Conservation (phyloP, 2,329 filamentous ascomycete genomes). For the Eutypella sp. region DNA sequence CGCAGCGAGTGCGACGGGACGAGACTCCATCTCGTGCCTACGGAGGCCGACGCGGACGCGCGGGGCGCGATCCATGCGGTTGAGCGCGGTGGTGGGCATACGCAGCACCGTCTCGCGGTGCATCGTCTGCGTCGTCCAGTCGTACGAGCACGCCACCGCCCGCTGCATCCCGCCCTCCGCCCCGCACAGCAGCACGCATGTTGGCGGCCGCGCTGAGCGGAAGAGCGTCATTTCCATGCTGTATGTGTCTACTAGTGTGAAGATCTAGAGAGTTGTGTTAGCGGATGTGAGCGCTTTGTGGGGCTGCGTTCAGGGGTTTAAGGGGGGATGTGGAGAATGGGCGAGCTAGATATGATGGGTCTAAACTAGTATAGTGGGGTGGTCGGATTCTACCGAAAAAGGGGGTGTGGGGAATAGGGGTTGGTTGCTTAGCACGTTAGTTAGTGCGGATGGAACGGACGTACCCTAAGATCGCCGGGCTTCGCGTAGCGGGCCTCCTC, state of each 20-base stretch:
- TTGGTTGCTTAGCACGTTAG: background rate
- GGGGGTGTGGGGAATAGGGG: background rate
- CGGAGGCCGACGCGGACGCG: slow-evolving; percentile 1
- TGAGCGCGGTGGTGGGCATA: slow-evolving; percentile 30
- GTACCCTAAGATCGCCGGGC: background rate
- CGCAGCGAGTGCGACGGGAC: background rate
- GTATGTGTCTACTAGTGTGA: slow-evolving; percentile 36
- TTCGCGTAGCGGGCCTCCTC: background rate
- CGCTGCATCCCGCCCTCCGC: slow-evolving; percentile 41
- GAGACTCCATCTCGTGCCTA: background rate
- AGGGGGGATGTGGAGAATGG: background rate
- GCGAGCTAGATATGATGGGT: background rate
- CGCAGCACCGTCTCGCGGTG: slow-evolving; percentile 39
- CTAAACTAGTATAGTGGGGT: too few relatives aligned
- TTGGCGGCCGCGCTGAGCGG: slow-evolving; percentile 20
- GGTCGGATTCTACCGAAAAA: too few relatives aligned
- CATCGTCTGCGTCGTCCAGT: slow-evolving; percentile 34
- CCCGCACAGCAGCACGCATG: slow-evolving; percentile 38
- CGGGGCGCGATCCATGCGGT: slow-evolving; percentile 29
- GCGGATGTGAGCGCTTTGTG: background rate
- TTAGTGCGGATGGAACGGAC: background rate
- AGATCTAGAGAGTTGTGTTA: slow-evolving; percentile 4
- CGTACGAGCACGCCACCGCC: slow-evolving; percentile 40
- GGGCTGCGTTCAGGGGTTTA: background rate
- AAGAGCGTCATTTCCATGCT: slow-evolving; percentile 40